A percentile compares a stretch with the other conserved stretches of the same genome.
Conservation (phyloP, 177 flowering plant species). For the Telopea speciosissima region DNA sequence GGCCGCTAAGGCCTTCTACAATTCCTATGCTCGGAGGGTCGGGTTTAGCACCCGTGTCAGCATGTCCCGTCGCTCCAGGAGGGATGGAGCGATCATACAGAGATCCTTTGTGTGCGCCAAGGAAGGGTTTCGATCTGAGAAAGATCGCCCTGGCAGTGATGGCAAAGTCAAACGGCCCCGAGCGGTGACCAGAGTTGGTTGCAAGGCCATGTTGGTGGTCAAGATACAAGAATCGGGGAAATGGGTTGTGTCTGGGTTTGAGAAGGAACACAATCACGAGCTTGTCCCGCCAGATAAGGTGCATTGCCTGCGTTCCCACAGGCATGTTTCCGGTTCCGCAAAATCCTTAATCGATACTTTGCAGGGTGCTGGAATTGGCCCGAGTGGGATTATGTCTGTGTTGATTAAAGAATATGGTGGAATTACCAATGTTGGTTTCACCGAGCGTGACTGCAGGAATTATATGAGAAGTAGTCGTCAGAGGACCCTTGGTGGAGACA, state of each 20-base stretch:
- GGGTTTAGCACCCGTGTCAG: constrained; percentile 89
- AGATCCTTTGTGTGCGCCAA: constrained; percentile 81
- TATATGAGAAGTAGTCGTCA: constrained; percentile 59
- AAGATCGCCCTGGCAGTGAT: constrained; percentile 50
- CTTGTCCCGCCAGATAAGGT: constrained; percentile 65
- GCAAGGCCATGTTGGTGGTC: constrained; percentile 58
- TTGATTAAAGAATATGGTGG: constrained; percentile 64
- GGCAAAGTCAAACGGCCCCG: constrained; percentile 66
- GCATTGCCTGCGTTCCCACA: constrained; percentile 66
- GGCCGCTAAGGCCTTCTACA: constrained; percentile 75
- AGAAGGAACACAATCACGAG: constrained; percentile 65
- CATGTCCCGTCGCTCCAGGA: constrained; percentile 65
- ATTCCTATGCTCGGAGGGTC: constrained; percentile 74
- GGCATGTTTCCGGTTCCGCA: constrained; percentile 60
- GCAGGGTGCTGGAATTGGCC: constrained; percentile 75
- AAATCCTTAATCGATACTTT: constrained; percentile 59
- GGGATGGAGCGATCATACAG: constrained; percentile 73
- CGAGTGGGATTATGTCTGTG: constrained; percentile 60
- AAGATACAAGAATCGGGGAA: constrained; percentile 54
- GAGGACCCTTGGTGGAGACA: constrained; percentile 65
- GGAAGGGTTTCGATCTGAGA: constrained; percentile 57
- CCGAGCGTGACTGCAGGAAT: constrained; percentile 64
- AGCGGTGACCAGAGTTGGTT: constrained; percentile 57
- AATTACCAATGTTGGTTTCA: constrained; percentile 63
- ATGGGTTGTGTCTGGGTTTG: constrained; percentile 58